Evolutionary conservation across 2,329 filamentous ascomycete genomes (phyloP).

Genomic region (Beauveria rudraprayagi): DNA sequence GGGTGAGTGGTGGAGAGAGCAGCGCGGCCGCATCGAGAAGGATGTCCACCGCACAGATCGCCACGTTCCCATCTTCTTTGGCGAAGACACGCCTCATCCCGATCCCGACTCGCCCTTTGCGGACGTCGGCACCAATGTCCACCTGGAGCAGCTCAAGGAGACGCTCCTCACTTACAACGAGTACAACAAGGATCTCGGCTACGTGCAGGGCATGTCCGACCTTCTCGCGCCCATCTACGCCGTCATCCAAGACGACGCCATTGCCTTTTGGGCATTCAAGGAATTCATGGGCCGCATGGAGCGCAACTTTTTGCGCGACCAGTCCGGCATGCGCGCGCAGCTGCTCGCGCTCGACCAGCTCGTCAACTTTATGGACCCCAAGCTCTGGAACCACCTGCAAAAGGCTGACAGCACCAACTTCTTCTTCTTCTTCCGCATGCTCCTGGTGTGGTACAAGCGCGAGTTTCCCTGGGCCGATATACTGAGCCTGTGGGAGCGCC

Average conservation of each 20-base stretch:
- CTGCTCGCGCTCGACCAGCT: conserved; percentile 87
- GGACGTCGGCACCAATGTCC: conserved; percentile 87
- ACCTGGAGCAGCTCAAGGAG: conserved; percentile 98
- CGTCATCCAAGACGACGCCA: conserved; percentile 91
- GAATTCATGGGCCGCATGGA: conserved; percentile 98
- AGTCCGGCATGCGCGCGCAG: conserved; percentile 92
- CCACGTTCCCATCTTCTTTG: conserved; percentile 87
- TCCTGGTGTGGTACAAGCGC: conserved; percentile 97
- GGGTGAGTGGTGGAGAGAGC: conserved; percentile 94
- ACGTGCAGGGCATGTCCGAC: conserved; percentile 98
- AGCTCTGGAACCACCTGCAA: conserved; percentile 84
- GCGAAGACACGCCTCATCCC: conserved; percentile 92
- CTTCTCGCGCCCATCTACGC: conserved; percentile 93
- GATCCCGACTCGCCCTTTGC: conserved; percentile 95
- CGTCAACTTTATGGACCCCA: conserved; percentile 92
- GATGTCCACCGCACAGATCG: conserved; percentile 97
- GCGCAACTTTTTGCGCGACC: conserved; percentile 89
- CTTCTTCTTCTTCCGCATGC: conserved; percentile 99
- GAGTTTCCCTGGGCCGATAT: conserved; percentile 90
- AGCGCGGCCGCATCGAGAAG: conserved; percentile 90
- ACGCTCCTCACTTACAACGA: conserved; percentile 99
- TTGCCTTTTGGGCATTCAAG: conserved; percentile 95
- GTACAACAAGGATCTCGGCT: conserved; percentile 90
- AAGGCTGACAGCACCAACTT: conserved; percentile 94
- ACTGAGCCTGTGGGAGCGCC: conserved; percentile 77